Evolutionary conservation across 2,329 filamentous ascomycete species (phyloP), one percentile per base, ranked within the genome.

Genomic region (Rhynchosporium graminicola): DNA sequence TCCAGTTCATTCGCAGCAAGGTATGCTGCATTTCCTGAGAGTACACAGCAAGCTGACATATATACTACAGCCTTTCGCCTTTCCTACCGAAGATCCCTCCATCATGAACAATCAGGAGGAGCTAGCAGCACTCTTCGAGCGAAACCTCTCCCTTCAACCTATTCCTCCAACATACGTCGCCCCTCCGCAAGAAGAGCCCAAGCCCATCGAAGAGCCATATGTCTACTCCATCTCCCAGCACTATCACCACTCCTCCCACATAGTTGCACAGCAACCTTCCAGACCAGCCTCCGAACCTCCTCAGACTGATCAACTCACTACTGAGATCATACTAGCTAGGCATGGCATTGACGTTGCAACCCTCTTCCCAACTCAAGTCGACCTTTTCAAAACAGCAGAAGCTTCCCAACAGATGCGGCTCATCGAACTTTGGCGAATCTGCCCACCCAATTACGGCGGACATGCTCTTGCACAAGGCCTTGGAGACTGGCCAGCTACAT

Each of bases 351-450:
- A 96, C 73, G 83, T 89, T 2, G 74, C 80, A 8, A 79, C 84
- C 28, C 82, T 97, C 50, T 90, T 90, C 12, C 82, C 86, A 4
- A 87, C 88, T 3, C 92, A 97, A 74, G 77, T 93, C 57, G 83
- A 89, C 63, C 84, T 97, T 46, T 96, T 96, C 80, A 85, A 85
- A 68, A 86, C 87, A 65, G 91, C 91, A 58, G 87, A 90, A 62
- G 79, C 83, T 29, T 81, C 87, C 48, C 91, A 96, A 75, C 86
- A 88, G 71, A 78, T 87, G 62, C 85, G 91, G 28, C 81, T 97
- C 15, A 80, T 96, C 45, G 89, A 96, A 74, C 85, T 96, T 15
- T 97, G 92, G 92, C 87, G 86, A 63, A 91, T 93, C 68, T 91
- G 86, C 62, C 90, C 90, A 28, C 90, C 89, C 0, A 83, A 80